A percentile compares a stretch with the other conserved stretches of the same genome.
Conservation (phyloP, 148 eudicot genomes). For the Amaranthus palmeri region DNA sequence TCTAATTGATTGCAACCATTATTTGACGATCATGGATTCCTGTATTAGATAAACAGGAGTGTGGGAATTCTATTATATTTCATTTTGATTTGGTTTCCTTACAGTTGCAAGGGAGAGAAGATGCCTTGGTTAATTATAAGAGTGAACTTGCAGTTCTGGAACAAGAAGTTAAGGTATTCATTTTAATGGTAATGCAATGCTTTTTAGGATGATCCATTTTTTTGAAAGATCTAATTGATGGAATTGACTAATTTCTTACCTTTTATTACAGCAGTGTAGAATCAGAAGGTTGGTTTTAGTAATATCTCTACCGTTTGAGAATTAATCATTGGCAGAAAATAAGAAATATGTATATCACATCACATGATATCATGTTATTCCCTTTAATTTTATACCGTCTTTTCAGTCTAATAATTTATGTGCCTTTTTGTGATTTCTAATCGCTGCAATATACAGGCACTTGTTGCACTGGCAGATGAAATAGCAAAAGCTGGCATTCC, state of each 20-base stretch:
- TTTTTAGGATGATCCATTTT: not conserved
- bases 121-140: slow-evolving; percentile 58
- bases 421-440: too few relatives aligned
- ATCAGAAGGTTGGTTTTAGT: too few relatives aligned
- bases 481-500: slow-evolving; percentile 64
- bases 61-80: not conserved
- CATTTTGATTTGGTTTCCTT: slow-evolving; percentile 2
- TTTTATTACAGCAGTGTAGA: too few relatives aligned
- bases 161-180: slow-evolving; percentile 57
- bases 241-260: not conserved
- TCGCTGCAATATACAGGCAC: slow-evolving; percentile 40
- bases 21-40: not conserved
- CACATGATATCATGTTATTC: too few relatives aligned
- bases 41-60: not conserved
- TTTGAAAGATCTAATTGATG: not conserved
- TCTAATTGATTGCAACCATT: not conserved
- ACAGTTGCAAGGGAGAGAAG: slow-evolving; percentile 71
- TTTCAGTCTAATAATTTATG: too few relatives aligned
- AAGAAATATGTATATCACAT: too few relatives aligned
- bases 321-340: too few relatives aligned
- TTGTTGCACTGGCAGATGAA: slow-evolving; percentile 73
- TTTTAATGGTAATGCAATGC: not conserved
- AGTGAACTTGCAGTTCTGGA: slow-evolving; percentile 77
- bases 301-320: too few relatives aligned
- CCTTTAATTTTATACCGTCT: too few relatives aligned